Evolutionary conservation across 176 grass and related monocot genomes (phyloP).

Genomic region (Triticum monococcum): DNA sequence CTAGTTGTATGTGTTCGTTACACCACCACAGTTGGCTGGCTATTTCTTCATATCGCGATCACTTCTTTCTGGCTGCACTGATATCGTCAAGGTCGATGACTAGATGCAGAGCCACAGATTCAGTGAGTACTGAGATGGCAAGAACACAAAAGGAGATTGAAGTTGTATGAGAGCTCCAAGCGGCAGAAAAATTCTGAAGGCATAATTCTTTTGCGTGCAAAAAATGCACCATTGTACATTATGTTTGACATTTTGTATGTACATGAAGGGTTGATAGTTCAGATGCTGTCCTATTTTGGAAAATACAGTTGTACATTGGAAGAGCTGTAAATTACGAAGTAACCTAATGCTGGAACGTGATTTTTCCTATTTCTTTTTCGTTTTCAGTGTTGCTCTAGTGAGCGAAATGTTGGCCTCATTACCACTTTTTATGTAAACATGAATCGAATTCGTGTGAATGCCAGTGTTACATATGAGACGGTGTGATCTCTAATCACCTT

Average conservation of each 20-base stretch:
- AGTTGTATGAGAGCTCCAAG: background rate
- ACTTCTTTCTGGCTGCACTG: background rate
- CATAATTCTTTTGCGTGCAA: background rate
- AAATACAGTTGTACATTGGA: constrained; percentile 16
- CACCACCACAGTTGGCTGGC: constrained; percentile 33
- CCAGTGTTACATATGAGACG: background rate
- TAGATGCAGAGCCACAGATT: background rate
- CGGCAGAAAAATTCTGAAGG: background rate
- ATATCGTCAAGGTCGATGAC: background rate
- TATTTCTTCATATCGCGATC: constrained; percentile 15
- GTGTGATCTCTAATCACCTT: background rate
- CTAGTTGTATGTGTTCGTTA: constrained; percentile 24
- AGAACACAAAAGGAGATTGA: background rate
- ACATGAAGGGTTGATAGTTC: constrained; percentile 17
- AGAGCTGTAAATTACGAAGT: constrained; percentile 23
- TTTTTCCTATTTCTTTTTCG: background rate
- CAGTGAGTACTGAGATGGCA: background rate
- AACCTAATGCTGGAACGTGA: background rate
- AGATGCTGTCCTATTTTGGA: constrained; percentile 9
- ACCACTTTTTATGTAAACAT: background rate
- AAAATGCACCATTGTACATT: background rate
- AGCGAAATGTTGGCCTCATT: background rate
- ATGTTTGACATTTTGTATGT: constrained; percentile 16
- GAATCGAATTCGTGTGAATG: background rate
- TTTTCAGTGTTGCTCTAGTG: background rate